Conservation (phyloP, 2,329 filamentous ascomycete species). For the Blastomyces gilchristii region DNA sequence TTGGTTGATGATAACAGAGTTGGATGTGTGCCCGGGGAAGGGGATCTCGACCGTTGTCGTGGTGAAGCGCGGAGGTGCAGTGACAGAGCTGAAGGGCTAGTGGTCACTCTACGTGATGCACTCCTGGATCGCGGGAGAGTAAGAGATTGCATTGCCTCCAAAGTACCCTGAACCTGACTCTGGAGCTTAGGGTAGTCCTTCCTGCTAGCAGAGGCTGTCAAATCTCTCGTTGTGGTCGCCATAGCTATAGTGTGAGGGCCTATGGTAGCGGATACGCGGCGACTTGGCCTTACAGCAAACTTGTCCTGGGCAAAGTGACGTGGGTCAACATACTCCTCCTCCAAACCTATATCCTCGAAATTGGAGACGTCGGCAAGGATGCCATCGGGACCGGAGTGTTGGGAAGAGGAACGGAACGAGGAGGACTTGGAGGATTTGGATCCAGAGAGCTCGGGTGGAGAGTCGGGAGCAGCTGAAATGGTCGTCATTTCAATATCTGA, state of each 20-base stretch:
- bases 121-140: slow-evolving; percentile 19
- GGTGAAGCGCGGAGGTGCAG: slow-evolving; percentile 17
- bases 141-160: slow-evolving; percentile 19
- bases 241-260: slow-evolving; percentile 14
- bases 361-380: slow-evolving; percentile 64
- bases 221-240: slow-evolving; percentile 25
- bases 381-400: slow-evolving; percentile 57
- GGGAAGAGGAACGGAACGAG: slow-evolving; percentile 70
- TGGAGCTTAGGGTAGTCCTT: slow-evolving; percentile 18
- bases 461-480: slow-evolving; percentile 47
- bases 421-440: slow-evolving; percentile 89
- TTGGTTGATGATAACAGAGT: slow-evolving; percentile 20
- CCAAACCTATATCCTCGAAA: slow-evolving; percentile 88
- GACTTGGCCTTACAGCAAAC: background rate
- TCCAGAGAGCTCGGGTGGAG: slow-evolving; percentile 66
- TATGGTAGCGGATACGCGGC: background rate
- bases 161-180: slow-evolving; percentile 21
- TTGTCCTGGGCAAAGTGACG: slow-evolving; percentile 3
- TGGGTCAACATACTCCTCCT: slow-evolving; percentile 48
- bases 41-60: slow-evolving; percentile 11
- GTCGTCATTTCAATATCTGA: slow-evolving; percentile 33
- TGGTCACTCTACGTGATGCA: slow-evolving; percentile 10
- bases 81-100: slow-evolving; percentile 17
- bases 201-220: slow-evolving; percentile 22
- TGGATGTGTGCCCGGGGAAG: slow-evolving; percentile 18